These are phyloP conservation scores for Moricandia moricandioides DNA, from an alignment of 345 rosid species.

Conservation along the genomic window DNA sequence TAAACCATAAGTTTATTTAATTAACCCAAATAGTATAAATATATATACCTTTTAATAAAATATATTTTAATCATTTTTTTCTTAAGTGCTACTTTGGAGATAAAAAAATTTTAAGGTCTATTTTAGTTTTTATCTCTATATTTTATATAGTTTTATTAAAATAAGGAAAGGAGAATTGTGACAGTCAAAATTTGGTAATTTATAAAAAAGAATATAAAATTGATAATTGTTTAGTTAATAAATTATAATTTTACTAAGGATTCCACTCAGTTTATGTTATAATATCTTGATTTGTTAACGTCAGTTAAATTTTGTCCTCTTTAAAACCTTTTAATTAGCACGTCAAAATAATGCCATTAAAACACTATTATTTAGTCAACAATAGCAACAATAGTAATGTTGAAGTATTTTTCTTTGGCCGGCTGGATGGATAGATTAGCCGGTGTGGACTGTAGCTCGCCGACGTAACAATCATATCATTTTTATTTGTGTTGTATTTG, in stretches of 20 bases:
- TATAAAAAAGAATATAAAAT: not conserved
- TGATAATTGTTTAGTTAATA: not conserved
- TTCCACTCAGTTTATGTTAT: not conserved
- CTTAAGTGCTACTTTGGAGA: no score
- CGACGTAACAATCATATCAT: not conserved
- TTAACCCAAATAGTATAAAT: no score
- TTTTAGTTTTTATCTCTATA: no score
- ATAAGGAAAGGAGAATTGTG: not conserved
- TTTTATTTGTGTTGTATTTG: not conserved
- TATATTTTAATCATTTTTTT: no score
- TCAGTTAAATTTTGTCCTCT: not conserved
- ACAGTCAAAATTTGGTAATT: not conserved
- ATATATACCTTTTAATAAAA: no score
- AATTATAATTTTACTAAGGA: not conserved
- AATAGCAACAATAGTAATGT: not conserved
- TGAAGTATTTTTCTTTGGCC: slow-evolving; percentile 14
- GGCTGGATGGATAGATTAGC: slow-evolving; percentile 21
- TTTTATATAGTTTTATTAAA: not conserved
- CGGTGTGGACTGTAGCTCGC: slow-evolving; percentile 24
- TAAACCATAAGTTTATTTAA: no score
- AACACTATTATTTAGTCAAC: not conserved
- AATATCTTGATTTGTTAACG: not conserved
- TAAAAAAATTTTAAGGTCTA: no score
- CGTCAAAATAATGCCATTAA: not conserved
- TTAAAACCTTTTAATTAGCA: not conserved